phyloP scores from a whole-genome alignment of 257 asterid species.

The Vinca minor region DNA sequence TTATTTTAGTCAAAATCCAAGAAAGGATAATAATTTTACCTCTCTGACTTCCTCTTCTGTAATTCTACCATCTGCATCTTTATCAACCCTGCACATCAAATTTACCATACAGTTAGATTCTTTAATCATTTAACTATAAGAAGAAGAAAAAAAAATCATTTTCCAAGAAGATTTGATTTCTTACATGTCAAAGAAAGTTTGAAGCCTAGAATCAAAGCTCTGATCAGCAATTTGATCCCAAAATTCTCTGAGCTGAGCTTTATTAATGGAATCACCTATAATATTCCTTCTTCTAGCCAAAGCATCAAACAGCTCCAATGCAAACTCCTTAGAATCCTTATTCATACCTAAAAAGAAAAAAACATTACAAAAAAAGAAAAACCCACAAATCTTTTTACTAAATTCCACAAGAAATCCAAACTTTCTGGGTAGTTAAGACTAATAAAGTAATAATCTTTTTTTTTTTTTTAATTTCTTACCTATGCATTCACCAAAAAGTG shows the following conservation, averaged over 20 bases:
- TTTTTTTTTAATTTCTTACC: too few species aligned
- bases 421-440: background rate
- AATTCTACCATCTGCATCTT: slow-evolving; percentile 78
- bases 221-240: slow-evolving; percentile 83
- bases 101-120: background rate
- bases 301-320: slow-evolving; percentile 69
- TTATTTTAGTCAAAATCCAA: too few species aligned
- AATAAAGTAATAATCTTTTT: too few species aligned
- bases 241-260: slow-evolving; percentile 53
- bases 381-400: background rate
- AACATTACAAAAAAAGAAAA: background rate
- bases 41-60: slow-evolving; percentile 86
- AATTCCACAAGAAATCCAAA: background rate
- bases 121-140: background rate
- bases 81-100: slow-evolving; percentile 74
- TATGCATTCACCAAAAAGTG: slow-evolving; percentile 74
- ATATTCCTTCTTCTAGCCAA: slow-evolving; percentile 58
- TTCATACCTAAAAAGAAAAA: slow-evolving; percentile 96
- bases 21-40: too few species aligned
- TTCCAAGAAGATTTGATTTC: background rate
- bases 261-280: slow-evolving; percentile 45
- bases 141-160: background rate
- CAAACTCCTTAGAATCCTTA: slow-evolving; percentile 65
- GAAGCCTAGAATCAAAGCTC: slow-evolving; percentile 77
- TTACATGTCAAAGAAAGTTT: slow-evolving; percentile 89